These are phyloP conservation scores for Amaranthus hypochondriacus DNA, from an alignment of 148 eudicot species.

Conservation along the genomic window DNA sequence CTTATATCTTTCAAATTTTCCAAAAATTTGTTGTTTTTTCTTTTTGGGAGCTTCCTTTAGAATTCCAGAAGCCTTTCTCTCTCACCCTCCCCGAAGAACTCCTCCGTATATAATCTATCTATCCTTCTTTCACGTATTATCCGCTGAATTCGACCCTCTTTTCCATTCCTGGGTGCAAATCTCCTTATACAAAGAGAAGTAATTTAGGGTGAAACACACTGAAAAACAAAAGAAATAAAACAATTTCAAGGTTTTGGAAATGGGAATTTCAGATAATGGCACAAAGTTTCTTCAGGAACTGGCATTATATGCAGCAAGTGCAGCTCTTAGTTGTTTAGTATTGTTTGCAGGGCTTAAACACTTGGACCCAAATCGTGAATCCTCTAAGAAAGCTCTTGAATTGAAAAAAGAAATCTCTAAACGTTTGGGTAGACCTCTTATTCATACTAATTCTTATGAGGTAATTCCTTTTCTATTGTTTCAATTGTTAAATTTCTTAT, in stretches of 20 bases:
- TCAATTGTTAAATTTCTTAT: constrained; percentile 4
- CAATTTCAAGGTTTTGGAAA: constrained; percentile 7
- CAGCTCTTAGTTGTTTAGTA: constrained; percentile 76
- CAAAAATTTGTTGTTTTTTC: not conserved
- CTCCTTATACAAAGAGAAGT: not conserved
- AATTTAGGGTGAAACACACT: not conserved
- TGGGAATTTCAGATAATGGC: constrained; percentile 37
- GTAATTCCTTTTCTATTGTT: constrained; percentile 14
- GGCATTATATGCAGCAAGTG: constrained; percentile 85
- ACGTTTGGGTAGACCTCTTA: constrained; percentile 77
- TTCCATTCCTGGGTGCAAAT: not conserved
- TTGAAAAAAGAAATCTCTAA: constrained; percentile 80
- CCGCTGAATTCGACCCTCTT: not conserved
- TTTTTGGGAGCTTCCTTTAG: not conserved
- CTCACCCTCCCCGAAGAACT: constrained; percentile 16
- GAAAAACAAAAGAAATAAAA: not conserved
- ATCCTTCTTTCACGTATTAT: not conserved
- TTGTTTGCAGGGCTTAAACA: constrained; percentile 59
- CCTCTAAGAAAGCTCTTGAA: constrained; percentile 77
- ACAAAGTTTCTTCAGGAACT: constrained; percentile 63
- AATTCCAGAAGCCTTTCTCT: not conserved
- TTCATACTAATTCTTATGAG: constrained; percentile 81
- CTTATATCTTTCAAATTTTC: too few relatives aligned
- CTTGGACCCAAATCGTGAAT: constrained; percentile 86
- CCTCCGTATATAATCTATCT: not conserved